Evolutionary conservation across 345 rosid genomes (phyloP).

Genomic region (Aquilaria malaccensis): DNA sequence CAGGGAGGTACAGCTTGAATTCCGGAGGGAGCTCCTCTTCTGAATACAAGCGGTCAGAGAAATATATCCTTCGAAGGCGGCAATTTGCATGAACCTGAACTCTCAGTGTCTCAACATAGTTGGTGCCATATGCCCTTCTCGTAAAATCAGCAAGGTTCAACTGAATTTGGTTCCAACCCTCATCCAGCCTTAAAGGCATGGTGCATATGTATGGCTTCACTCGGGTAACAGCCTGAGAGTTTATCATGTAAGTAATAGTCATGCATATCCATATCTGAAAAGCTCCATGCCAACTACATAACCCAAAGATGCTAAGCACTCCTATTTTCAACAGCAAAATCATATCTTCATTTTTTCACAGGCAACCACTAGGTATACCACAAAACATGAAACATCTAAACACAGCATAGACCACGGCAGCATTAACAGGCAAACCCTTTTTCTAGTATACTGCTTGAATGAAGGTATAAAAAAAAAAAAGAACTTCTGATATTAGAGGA

Average conservation of each 20-base stretch:
- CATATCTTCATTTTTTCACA: too few species aligned
- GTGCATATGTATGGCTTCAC: slow-evolving; percentile 96
- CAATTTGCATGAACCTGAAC: slow-evolving; percentile 98
- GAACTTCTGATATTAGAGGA: too few species aligned
- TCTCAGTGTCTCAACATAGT: slow-evolving; percentile 86
- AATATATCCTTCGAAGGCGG: slow-evolving; percentile 83
- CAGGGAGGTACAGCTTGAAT: slow-evolving; percentile 85
- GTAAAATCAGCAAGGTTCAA: slow-evolving; percentile 89
- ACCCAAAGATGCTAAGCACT: too few species aligned
- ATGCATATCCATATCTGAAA: too few species aligned
- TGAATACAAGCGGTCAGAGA: slow-evolving; percentile 86
- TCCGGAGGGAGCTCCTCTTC: slow-evolving; percentile 99
- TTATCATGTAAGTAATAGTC: background rate
- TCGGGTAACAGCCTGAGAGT: slow-evolving; percentile 68
- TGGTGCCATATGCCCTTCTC: slow-evolving; percentile 91
- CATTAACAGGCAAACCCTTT: too few species aligned
- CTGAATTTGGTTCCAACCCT: slow-evolving; percentile 97
- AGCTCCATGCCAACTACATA: too few species aligned
- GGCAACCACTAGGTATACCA: too few species aligned
- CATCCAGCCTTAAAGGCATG: slow-evolving; percentile 93
- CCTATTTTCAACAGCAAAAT: too few species aligned
- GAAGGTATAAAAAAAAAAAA: too few species aligned
- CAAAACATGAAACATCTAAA: too few species aligned
- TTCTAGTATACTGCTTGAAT: too few species aligned
- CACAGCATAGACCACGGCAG: too few species aligned